Evolutionary conservation across 176 grass and related monocot genomes (phyloP).

Genomic region (Oropetium thomaeum): DNA sequence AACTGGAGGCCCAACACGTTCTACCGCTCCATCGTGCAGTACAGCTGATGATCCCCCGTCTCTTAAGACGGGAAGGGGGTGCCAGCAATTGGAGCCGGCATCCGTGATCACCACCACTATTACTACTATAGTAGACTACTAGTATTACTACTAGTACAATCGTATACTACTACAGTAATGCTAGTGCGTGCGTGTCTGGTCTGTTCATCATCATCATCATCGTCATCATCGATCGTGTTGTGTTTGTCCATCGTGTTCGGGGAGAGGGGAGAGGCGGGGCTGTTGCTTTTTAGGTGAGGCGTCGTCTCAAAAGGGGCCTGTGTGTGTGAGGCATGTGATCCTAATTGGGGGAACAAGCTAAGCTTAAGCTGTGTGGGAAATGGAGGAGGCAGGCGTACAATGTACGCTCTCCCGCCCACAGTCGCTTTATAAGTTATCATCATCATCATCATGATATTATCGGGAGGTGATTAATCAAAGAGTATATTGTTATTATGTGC

Average conservation of each 20-base stretch:
- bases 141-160: background rate
- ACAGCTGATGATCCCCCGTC: conserved; percentile 38
- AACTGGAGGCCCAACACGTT: conserved; percentile 72
- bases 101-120: background rate
- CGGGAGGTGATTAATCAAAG: conserved; percentile 39
- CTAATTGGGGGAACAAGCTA: background rate
- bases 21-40: conserved; percentile 88
- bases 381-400: conserved; percentile 65
- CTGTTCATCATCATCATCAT: no score
- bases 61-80: no score
- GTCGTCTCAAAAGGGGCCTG: background rate
- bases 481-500: conserved; percentile 24
- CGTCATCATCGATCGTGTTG: background rate
- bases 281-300: conserved; percentile 28
- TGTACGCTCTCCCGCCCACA: conserved; percentile 62
- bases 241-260: background rate
- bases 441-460: background rate
- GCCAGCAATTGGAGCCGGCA: conserved; percentile 16
- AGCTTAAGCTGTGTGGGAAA: conserved; percentile 45
- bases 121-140: no score
- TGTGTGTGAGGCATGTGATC: conserved; percentile 3
- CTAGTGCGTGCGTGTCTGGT: no score
- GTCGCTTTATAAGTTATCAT: conserved; percentile 40
- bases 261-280: background rate
- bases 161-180: background rate